Conservation (phyloP, 1,139 yeast species). For the Zygosaccharomyces pseudobailii region DNA sequence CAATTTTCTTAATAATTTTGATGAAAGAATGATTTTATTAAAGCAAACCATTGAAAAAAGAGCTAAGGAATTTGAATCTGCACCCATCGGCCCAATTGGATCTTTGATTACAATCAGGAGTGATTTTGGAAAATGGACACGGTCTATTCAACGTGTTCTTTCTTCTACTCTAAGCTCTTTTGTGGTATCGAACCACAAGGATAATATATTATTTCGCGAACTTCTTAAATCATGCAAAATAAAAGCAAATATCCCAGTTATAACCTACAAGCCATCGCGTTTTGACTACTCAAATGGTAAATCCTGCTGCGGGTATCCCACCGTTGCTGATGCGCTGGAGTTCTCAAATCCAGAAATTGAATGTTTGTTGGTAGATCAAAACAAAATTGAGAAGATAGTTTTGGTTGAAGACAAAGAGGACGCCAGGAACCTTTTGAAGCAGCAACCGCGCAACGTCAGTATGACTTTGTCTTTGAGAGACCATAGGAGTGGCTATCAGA, state of each 20-base stretch:
- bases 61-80: conserved; percentile 37
- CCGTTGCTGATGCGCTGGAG: conserved; percentile 59
- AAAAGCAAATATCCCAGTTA: conserved; percentile 37
- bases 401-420: conserved; percentile 47
- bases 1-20: conserved; percentile 42
- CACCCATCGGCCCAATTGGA: conserved; percentile 88
- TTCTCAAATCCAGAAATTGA: conserved; percentile 51
- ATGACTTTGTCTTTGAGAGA: conserved; percentile 45
- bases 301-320: conserved; percentile 38
- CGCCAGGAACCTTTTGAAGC: conserved; percentile 44
- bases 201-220: conserved; percentile 46
- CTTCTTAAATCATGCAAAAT: conserved; percentile 40
- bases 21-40: conserved; percentile 39
- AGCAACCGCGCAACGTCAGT: conserved; percentile 41
- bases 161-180: conserved; percentile 56
- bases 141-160: conserved; percentile 52
- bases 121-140: conserved; percentile 55
- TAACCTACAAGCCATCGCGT: conserved; percentile 51
- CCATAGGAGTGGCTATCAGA: conserved; percentile 44
- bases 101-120: conserved; percentile 51
- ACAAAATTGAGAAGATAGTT: conserved; percentile 54
- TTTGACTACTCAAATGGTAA: conserved; percentile 47
- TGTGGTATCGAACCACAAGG: conserved; percentile 61
- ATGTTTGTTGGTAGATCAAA: conserved; percentile 62
- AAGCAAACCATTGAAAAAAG: conserved; percentile 40